phyloP scores from a whole-genome alignment of 768 basidiomycete species.

The Leucocoprinus sp. region DNA sequence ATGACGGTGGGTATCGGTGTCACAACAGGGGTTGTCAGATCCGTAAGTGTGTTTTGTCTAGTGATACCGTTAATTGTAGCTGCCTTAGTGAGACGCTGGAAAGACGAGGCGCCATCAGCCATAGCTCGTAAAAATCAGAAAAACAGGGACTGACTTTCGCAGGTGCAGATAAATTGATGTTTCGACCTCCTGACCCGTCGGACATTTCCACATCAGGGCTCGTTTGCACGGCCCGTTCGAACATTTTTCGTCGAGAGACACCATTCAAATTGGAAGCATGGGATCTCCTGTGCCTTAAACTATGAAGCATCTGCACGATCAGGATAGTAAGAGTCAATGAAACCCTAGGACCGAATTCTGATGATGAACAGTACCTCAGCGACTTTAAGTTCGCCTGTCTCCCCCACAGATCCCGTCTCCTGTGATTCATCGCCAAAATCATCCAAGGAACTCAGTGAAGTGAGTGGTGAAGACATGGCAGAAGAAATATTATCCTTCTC shows the following conservation, averaged over 20 bases:
- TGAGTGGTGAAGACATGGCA: slow-evolving; percentile 61
- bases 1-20: slow-evolving; percentile 18
- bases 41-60: slow-evolving; percentile 17
- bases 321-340: background rate
- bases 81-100: slow-evolving; percentile 6
- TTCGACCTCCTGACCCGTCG: slow-evolving; percentile 4
- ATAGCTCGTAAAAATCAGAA: background rate
- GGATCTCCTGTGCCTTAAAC: slow-evolving; percentile 14
- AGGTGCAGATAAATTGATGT: background rate
- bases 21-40: slow-evolving; percentile 23
- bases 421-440: slow-evolving; percentile 38
- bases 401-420: slow-evolving; percentile 20
- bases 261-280: slow-evolving; percentile 10
- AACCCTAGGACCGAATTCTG: background rate
- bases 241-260: slow-evolving; percentile 15
- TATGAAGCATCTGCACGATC: slow-evolving; percentile 21
- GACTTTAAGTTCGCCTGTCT: slow-evolving; percentile 44
- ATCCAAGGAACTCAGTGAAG: slow-evolving; percentile 66
- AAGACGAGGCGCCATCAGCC: background rate
- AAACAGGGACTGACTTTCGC: background rate
- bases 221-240: slow-evolving; percentile 24
- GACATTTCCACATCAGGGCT: slow-evolving; percentile 15
- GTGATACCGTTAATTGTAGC: slow-evolving; percentile 5
- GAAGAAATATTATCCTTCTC: slow-evolving; percentile 30
- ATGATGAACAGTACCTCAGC: slow-evolving; percentile 42